Evolutionary conservation across 371 early-diverging fungal species (phyloP).

Genomic region (Conidiobolus incongruus): DNA sequence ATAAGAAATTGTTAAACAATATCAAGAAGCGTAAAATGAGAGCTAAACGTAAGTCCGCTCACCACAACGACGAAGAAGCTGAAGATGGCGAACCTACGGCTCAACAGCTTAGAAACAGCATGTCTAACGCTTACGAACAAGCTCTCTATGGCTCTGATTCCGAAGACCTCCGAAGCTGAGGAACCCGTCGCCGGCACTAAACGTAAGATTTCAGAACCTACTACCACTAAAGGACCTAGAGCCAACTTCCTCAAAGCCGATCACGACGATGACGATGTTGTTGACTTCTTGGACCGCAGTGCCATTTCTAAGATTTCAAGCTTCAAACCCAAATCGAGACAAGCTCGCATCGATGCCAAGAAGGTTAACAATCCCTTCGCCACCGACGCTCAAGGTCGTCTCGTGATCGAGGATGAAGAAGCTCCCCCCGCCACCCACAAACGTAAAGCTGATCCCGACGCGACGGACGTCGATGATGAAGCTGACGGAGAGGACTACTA

Average conservation of each 20-base stretch:
- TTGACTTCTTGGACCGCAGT: slow-evolving; percentile 80
- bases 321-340: slow-evolving; percentile 1
- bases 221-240: background rate
- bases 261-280: slow-evolving; percentile 16
- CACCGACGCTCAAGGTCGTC: slow-evolving; percentile 45
- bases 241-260: slow-evolving; percentile 11
- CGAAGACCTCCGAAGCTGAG: slow-evolving; percentile 51
- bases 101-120: slow-evolving; percentile 16
- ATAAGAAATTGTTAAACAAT: slow-evolving; percentile 69
- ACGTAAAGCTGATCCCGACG: slow-evolving; percentile 8
- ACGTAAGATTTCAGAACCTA: background rate
- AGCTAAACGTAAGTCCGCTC: slow-evolving; percentile 38
- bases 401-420: slow-evolving; percentile 32
- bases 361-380: slow-evolving; percentile 21
- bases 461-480: slow-evolving; percentile 14
- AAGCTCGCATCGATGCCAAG: slow-evolving; percentile 7
- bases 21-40: slow-evolving; percentile 80
- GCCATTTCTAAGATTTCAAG: slow-evolving; percentile 58
- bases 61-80: slow-evolving; percentile 22
- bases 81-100: slow-evolving; percentile 14
- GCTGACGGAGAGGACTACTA: slow-evolving; percentile 55
- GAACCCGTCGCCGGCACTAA: slow-evolving; percentile 13
- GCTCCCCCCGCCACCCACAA: background rate
- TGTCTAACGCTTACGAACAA: slow-evolving; percentile 56
- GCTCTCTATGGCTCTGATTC: slow-evolving; percentile 77